These are phyloP conservation scores for Epichloe brachyelytri DNA, from an alignment of 2,329 filamentous ascomycete species.

Conservation along the genomic window DNA sequence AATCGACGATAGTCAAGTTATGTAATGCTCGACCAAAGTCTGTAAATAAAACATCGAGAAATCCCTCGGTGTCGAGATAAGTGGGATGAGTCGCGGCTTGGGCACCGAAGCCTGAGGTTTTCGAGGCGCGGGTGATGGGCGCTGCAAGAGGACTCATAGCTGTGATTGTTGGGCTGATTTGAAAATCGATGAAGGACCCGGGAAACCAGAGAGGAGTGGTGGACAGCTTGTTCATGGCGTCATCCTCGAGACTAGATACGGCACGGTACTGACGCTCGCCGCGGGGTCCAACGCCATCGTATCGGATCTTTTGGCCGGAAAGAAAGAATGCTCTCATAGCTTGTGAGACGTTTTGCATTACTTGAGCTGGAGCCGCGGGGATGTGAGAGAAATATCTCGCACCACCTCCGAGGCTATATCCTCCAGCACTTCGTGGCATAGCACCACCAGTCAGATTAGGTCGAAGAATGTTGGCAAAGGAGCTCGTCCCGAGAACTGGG, in stretches of 20 bases:
- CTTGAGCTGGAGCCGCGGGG: conserved; percentile 73
- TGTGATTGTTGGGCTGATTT: conserved; percentile 78
- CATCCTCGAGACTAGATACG: conserved; percentile 62
- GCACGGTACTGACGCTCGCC: conserved; percentile 71
- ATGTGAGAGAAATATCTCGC: conserved; percentile 84
- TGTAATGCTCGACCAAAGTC: conserved; percentile 83
- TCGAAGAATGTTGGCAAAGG: conserved; percentile 78
- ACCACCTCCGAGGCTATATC: conserved; percentile 65
- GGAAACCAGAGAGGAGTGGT: conserved; percentile 42
- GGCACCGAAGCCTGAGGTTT: conserved; percentile 30
- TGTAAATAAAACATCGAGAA: conserved; percentile 71
- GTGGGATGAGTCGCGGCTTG: conserved; percentile 31
- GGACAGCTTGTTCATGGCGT: conserved; percentile 55
- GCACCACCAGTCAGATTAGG: conserved; percentile 87
- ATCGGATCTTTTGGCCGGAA: conserved; percentile 79
- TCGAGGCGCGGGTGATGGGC: conserved; percentile 32
- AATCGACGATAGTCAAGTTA: conserved; percentile 66
- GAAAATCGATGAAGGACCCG: conserved; percentile 81
- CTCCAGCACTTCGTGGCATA: conserved; percentile 71
- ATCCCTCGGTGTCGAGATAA: conserved; percentile 67
- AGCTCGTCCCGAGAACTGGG: conserved; percentile 56
- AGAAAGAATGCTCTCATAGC: conserved; percentile 85
- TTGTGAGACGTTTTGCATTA: conserved; percentile 89
- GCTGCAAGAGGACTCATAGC: conserved; percentile 62
- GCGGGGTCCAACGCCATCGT: conserved; percentile 60